A percentile compares a stretch with the other conserved stretches of the same genome.
Conservation (phyloP, 2,329 filamentous ascomycete species). For the Hymenoscyphus scutula region DNA sequence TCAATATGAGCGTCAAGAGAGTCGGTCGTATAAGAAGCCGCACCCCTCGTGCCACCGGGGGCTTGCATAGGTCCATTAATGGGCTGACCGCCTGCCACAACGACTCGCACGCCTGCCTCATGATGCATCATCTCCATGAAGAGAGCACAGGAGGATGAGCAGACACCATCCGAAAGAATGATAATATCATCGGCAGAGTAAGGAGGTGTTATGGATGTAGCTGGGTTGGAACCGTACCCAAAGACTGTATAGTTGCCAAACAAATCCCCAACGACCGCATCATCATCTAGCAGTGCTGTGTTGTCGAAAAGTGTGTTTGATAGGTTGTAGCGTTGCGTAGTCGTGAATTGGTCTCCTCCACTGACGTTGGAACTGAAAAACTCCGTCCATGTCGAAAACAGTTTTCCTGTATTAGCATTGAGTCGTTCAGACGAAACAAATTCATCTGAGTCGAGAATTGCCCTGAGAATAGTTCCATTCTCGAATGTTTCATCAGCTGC, state of each 20-base stretch:
- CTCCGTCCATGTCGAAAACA: conserved; percentile 28
- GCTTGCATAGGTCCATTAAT: conserved; percentile 50
- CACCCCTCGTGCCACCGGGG: conserved; percentile 51
- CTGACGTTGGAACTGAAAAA: conserved; percentile 21
- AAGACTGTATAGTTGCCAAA: conserved; percentile 31
- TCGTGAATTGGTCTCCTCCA: conserved; percentile 27
- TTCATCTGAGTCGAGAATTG: conserved; percentile 17
- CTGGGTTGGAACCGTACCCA: conserved; percentile 26
- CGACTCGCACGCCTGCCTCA: conserved; percentile 51
- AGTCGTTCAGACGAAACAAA: conserved; percentile 24
- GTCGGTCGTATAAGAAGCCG: conserved; percentile 36
- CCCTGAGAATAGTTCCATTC: conserved; percentile 23
- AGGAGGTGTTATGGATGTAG: conserved; percentile 23
- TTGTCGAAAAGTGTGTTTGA: conserved; percentile 9
- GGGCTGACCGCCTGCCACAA: conserved; percentile 51
- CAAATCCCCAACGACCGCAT: conserved; percentile 13
- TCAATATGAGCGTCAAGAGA: conserved; percentile 25
- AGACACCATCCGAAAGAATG: conserved; percentile 56
- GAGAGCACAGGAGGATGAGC: conserved; percentile 56
- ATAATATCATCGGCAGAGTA: conserved; percentile 44
- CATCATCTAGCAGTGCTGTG: background rate
- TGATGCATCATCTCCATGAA: conserved; percentile 54
- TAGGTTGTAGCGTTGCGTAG: background rate
- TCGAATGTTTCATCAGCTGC: conserved; percentile 12
- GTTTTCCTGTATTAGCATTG: conserved; percentile 22